Base-by-base conservation (phyloP, 345 rosid species). In the Mangifera indica region DNA sequence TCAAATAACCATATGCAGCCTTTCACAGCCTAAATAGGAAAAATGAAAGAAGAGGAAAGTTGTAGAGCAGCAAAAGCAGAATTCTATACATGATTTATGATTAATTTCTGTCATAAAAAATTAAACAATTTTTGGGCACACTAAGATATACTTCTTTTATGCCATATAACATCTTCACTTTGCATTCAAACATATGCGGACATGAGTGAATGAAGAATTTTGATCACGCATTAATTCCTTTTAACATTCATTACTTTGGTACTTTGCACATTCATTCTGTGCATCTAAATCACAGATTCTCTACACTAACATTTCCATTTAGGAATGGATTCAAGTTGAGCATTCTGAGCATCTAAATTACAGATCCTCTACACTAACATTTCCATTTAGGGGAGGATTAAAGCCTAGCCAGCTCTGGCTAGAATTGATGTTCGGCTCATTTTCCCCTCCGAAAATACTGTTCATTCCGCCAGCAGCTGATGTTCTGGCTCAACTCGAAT, bases 1-100 rank as follows among this genome's bases (percentile, higher is more conserved):
- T 95, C 99, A 76, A 95, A 90, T 60, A 95, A 87, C 99, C 99
- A 92, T 88, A 89, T 89, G 66, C 80, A 73, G 66, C 88, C 96
- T 82, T 89, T 92, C 67, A 95, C 91, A 54, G 91, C 97, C 99
- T 95, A 70, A 55, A 29, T 46, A 14, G 40, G 64, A 52, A 71
- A 29, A 8, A 48, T 7, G 42, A 63, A 57, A 62, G 62, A 44
- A 46, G 65, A 42, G 17, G 29, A 40, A 26, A 46, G 0, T 44
- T 45, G 14, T 10, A 67, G 29, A 37, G 48, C 5, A 44, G 69
- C 42, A 69, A 45, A 65, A 40, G 52, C 56, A 17, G 65, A 34
- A 54, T 20, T 0, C 42, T 37, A 7, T 37, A 51, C 3, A 14
- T 65, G 32, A 29, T 3, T 29, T 29, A 44, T 66, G 54, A 48